Conservation (phyloP, 1,284 basidiomycete species). For the Austroboletus rostrupii region DNA sequence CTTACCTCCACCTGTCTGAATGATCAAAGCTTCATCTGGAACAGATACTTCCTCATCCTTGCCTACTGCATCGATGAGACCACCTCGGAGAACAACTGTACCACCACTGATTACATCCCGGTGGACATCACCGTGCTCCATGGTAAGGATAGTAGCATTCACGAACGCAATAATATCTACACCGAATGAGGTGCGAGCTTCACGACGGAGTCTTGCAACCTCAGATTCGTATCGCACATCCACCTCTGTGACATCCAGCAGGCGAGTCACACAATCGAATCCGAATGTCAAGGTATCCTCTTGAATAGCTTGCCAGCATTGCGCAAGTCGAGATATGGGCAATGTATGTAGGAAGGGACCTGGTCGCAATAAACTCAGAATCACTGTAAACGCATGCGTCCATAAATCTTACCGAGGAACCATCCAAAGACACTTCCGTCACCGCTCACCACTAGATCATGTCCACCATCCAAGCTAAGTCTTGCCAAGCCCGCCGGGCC, state of each 20-base stretch:
- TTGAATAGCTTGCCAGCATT: conserved; percentile 45
- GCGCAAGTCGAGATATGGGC: conserved; percentile 46
- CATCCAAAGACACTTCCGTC: conserved; percentile 65
- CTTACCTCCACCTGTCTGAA: conserved; percentile 61
- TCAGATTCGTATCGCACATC: conserved; percentile 58
- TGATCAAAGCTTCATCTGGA: conserved; percentile 44
- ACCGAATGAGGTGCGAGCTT: conserved; percentile 37
- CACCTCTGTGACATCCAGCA: conserved; percentile 54
- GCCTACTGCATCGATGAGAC: conserved; percentile 52
- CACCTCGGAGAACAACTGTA: conserved; percentile 48
- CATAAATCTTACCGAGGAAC: conserved; percentile 54
- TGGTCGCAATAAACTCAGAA: conserved; percentile 24
- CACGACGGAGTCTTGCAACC: conserved; percentile 51
- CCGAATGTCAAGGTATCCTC: conserved; percentile 53
- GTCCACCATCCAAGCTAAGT: conserved; percentile 67
- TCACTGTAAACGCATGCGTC: not conserved
- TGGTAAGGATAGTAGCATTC: conserved; percentile 66
- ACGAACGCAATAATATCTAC: conserved; percentile 51
- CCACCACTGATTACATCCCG: conserved; percentile 50
- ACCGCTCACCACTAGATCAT: conserved; percentile 57
- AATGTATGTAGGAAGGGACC: conserved; percentile 64
- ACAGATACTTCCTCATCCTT: conserved; percentile 33
- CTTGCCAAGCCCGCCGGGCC: conserved; percentile 56
- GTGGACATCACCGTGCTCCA: conserved; percentile 39
- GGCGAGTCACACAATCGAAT: conserved; percentile 50